These are phyloP conservation scores for Vaccinium darrowii DNA, from an alignment of 148 eudicot genomes.

Conservation along the genomic window DNA sequence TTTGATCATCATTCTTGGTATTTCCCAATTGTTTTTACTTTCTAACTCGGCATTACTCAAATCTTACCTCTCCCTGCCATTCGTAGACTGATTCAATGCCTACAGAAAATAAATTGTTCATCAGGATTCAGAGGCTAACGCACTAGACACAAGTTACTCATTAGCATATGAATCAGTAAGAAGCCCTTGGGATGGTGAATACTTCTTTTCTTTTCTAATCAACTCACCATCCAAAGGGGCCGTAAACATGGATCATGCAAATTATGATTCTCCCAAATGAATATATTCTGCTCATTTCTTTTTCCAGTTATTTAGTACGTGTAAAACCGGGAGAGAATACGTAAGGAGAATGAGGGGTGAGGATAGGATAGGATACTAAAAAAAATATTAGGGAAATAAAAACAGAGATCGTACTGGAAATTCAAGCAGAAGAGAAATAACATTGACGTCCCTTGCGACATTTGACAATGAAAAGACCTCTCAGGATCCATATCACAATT, in stretches of 20 bases:
- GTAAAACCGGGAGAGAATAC: background rate
- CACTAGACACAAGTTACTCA: slow-evolving; percentile 4
- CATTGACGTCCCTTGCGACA: background rate
- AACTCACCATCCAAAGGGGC: background rate
- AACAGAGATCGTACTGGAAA: background rate
- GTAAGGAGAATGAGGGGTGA: background rate
- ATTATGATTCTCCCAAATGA: background rate
- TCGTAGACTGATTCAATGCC: slow-evolving; percentile 86
- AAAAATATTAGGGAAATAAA: background rate
- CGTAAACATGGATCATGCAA: background rate
- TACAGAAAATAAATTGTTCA: slow-evolving; percentile 27
- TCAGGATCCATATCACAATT: background rate
- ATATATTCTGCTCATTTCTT: background rate
- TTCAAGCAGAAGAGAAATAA: background rate
- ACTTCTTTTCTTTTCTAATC: background rate
- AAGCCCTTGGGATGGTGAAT: background rate
- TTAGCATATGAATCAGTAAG: background rate
- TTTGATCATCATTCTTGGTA: background rate
- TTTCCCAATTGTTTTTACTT: background rate
- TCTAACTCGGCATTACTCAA: background rate
- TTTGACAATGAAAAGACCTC: background rate
- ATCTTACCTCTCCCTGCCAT: slow-evolving; percentile 87
- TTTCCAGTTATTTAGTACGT: no score
- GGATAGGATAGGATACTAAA: background rate
- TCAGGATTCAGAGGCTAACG: background rate